Base-by-base conservation (phyloP, 768 basidiomycete species). In the Omphalotus guepiniiformis region DNA sequence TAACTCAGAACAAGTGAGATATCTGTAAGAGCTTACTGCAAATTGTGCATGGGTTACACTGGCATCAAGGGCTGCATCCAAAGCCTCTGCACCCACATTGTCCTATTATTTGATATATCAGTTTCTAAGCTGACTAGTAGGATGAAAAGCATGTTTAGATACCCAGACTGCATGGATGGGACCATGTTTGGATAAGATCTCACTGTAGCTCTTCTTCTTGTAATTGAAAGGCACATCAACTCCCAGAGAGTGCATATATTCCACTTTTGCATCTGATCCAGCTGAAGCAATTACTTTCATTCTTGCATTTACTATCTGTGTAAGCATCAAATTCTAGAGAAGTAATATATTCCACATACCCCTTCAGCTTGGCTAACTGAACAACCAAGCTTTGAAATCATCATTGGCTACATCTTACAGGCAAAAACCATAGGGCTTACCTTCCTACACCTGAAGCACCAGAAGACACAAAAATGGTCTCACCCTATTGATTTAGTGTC, bases 191-290 rank as follows among this genome's bases (percentile, higher is more conserved):
- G 5, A 5, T 15, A 48, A 39, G 6, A 73, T 54, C 15, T 73
- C 69, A 4, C 50, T 52, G 1, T 72, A 71, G 42, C 62, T 58
- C 5, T 61, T 54, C 2, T 64, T 80, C 68, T 82, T 77, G 61
- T 77, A 80, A 61, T 80, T 78, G 61, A 78, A 78, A 0, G 64
- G 70, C 13, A 70, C 64, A 50, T 80, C 76, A 1, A 70, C 70
- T 2, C 75, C 78, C 6, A 78, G 48, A 8, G 64, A 64, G 29
- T 58, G 60, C 49, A 77, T 35, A 49, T 64, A 76, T 8, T 58
- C 60, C 16, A 80, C 72, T 63, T 83, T 80, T 32, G 75, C 70
- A 38, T 78, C 75, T 1, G 70, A 66, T 3, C 82, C 78, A 1
- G 45, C 45, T 2, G 45, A 47, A 11, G 45, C 45, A 22, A 47